Base-by-base conservation (phyloP, 331 rosid genomes). In the Prunus yedoensis region DNA sequence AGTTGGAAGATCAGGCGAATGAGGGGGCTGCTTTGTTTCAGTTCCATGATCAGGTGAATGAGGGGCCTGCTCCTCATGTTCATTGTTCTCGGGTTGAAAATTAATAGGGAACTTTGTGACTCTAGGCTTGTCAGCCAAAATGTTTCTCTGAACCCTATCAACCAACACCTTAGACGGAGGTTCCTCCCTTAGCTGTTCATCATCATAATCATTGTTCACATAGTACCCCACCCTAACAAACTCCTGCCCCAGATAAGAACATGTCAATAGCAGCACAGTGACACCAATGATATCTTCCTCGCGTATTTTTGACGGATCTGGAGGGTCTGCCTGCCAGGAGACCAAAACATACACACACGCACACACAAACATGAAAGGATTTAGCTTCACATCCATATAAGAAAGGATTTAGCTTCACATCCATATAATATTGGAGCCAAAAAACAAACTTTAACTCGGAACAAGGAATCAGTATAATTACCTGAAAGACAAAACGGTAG, bases 281-380 rank as follows among this genome's bases (percentile, higher is more conserved):
- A 94, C 97, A 54, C 97, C 97, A 56, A 89, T 89, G 32, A 90
- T 94, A 82, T 94, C 99, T 86, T 90, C 97, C 68, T 94, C 99
- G 1, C 93, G 95, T 74, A 94, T 94, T 84, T 94, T 94, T 30
- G 91, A 89, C 3, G 96, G 96, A 70, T 94, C 99, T 3, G 91
- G 99, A 16, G 97, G 96, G 80, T 92, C 96, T 51, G 97, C 96
- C 99, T 92, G 87, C 76, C 74, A 56, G 9, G 61, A 25, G 27
- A 49, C 11, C 56, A 58, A 10, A 9, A n/a, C 65, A 23, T 4
- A 28, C 20, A 8, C 47, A 9, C 47, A 63, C 3, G 5, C 21
- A 8, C 5, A 46, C 35, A 14, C 20, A 21, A 54, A 10, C 50
- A 21, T 47, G 53, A 45, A 8, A 54, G 14, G 35, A 14, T 62